Evolutionary conservation across 2,329 filamentous ascomycete genomes (phyloP), one percentile per base, ranked within the genome.

Genomic region (Diaporthe citrichinensis): DNA sequence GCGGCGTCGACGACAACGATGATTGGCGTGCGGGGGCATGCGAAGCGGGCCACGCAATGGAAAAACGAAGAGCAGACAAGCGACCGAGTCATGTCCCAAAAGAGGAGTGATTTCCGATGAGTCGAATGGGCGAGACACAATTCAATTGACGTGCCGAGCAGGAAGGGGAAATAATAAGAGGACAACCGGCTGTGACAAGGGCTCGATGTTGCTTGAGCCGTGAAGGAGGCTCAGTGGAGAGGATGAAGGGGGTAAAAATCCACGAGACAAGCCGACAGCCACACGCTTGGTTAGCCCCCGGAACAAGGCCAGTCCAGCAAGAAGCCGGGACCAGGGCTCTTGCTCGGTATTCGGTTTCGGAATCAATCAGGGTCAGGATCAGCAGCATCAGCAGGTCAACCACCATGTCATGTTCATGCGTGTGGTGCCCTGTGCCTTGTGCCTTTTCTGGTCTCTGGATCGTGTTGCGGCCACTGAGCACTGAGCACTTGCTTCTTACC

Each of bases 231-330:
- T 67, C 61, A 28, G 65, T 15, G 44, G 57, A 28, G 44, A 62
- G 58, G 58, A 44, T 72, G 41, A 72, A 72, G 67, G 65, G 49
- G 75, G 75, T 72, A 49, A 74, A 74, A 76, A 74, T 74, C 65
- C 67, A 72, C 75, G 75, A 76, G 28, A 67, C 25, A 57, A 58
- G 34, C 49, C 7, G 51, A 28, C 51, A 55, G 51, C 17, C 51
- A 31, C 53, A 31, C 53, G 25, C 51, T 53, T 28, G 51, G 4
- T 55, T 31, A 15, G 25, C 53, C 53, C 28, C 53, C 25, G 17
- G 53, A 55, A 12, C n/a, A 17, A 12, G 51, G 31, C 59, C 62
- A 67, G 44, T 20, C 41, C 61, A 36, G 62, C 28, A n/a, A 23
- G 61, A 31, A 20, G 59, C 44, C 14, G 31, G 25, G 61, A 3